These are phyloP conservation scores for Fusarium pseudoanthophilum DNA, from an alignment of 2,329 filamentous ascomycete genomes.

Conservation along the genomic window DNA sequence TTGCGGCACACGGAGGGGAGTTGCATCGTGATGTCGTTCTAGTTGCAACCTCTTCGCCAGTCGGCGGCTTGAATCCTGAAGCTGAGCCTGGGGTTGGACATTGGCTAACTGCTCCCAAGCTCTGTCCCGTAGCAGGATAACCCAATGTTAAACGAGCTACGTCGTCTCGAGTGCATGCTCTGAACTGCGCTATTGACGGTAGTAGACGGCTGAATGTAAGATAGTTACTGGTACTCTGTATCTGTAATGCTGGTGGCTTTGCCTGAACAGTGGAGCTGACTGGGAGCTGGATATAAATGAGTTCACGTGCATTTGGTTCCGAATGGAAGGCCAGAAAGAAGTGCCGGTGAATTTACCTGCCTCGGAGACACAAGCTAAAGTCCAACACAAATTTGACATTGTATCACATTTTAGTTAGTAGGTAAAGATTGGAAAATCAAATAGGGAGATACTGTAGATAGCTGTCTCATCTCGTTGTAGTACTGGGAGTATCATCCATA, in stretches of 20 bases:
- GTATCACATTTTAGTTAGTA: not conserved
- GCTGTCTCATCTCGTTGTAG: constrained; percentile 21
- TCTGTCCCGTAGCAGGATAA: not conserved
- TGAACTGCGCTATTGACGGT: not conserved
- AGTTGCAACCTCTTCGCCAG: not conserved
- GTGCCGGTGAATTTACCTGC: not conserved
- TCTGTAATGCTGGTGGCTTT: not conserved
- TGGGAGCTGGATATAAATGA: not conserved
- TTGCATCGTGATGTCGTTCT: not conserved
- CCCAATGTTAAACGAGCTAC: not conserved
- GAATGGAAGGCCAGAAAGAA: not conserved
- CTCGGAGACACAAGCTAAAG: constrained; percentile 8
- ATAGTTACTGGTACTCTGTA: not conserved
- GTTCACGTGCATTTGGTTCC: constrained; percentile 1
- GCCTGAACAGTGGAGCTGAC: constrained; percentile 3
- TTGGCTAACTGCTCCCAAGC: not conserved
- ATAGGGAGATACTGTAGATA: not conserved
- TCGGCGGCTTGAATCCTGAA: not conserved
- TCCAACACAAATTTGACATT: not conserved
- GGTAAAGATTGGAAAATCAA: not conserved
- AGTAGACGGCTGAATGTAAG: not conserved
- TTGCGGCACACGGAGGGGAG: not conserved
- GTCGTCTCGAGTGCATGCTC: not conserved
- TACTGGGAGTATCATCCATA: constrained; percentile 23
- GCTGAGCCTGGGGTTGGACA: not conserved